phyloP scores from a whole-genome alignment of 1,139 yeast genomes.

The Hyphopichia pseudoburtonii region DNA sequence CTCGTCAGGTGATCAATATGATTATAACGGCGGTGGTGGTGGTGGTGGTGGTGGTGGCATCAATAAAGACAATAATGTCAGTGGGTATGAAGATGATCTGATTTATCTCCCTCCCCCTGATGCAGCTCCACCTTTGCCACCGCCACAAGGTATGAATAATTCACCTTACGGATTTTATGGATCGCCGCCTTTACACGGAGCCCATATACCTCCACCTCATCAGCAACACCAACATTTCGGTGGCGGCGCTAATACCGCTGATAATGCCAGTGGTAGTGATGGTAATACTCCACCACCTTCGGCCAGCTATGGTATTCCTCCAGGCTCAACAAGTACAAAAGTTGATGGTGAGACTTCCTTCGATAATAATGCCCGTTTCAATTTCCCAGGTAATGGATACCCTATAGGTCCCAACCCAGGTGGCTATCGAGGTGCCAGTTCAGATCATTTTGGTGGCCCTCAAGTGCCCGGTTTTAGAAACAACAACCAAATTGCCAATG shows the following conservation, averaged over 20 bases:
- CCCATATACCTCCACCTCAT: conserved; percentile 4
- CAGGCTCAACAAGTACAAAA: too few relatives aligned
- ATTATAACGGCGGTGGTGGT: neutral
- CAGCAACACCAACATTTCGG: too few relatives aligned
- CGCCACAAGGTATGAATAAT: conserved; percentile 8
- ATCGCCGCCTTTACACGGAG: conserved; percentile 6
- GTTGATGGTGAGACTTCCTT: too few relatives aligned
- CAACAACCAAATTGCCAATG: too few relatives aligned
- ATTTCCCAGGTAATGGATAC: too few relatives aligned
- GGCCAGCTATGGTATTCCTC: too few relatives aligned
- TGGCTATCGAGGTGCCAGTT: neutral
- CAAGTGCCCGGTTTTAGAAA: too few relatives aligned
- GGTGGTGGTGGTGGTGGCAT: neutral
- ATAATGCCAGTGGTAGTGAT: too few relatives aligned
- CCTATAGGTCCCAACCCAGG: too few relatives aligned
- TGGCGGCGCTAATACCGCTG: too few relatives aligned
- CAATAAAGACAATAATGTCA: neutral
- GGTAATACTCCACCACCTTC: neutral
- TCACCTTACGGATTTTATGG: conserved; percentile 14
- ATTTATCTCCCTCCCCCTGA: conserved; percentile 8
- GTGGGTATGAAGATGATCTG: too few relatives aligned
- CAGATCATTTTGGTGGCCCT: neutral
- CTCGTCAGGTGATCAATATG: neutral
- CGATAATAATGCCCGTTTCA: too few relatives aligned
- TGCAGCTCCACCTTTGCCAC: conserved; percentile 1